Base-by-base conservation (phyloP, 352 stramenopile species). In the Phytophthora megakarya region DNA sequence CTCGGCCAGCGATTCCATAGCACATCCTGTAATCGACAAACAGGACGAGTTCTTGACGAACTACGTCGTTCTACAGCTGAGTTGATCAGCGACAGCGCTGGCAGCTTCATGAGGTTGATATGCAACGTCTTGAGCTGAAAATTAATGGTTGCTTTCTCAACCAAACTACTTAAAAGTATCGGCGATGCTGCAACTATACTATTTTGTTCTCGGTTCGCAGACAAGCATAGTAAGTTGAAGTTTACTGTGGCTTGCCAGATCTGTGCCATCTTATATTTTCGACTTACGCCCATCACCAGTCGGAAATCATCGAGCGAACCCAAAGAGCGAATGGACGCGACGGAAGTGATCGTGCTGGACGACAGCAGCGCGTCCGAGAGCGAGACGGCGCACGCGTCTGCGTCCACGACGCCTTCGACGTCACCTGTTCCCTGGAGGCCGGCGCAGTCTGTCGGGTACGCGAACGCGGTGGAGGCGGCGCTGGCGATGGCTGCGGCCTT, bases 321-420 rank as follows among this genome's bases (percentile, higher is more conserved):
- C 23, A 35, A 33, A 32, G 16, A 50, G 26, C 44, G 33, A 57
- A 59, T 52, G 53, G 47, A 49, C 22, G 35, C 38, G 28, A 56
- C 32, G 49, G 60, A 73, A 32, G 65, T 74, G 56, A 72, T 77
- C 39, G 70, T 70, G 39, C 59, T 77, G 40, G 61, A 70, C 42
- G 55, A 75, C 50, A 71, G 61, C 61, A 71, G 67, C 51, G 58
- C 67, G 40, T 65, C 51, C n/a, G 61, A 57, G 21, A 37, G 35
- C 42, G 67, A 64, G 47, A 39, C 51, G 45, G 12, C 30, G 56
- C 26, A 3, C 18, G 28, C 40, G 25, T 70, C 54, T 2, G 43
- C 61, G 13, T 62, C 39, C 5, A 49, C 50, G 32, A 65, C 46
- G 9, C 44, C 48, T 1, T 25, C 39, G 15, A 40, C 42, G 10